A percentile compares a stretch with the other conserved stretches of the same genome.
These are phyloP conservation scores for Pascua guehoae DNA, from an alignment of 1,284 basidiomycete species.

Conservation along the genomic window DNA sequence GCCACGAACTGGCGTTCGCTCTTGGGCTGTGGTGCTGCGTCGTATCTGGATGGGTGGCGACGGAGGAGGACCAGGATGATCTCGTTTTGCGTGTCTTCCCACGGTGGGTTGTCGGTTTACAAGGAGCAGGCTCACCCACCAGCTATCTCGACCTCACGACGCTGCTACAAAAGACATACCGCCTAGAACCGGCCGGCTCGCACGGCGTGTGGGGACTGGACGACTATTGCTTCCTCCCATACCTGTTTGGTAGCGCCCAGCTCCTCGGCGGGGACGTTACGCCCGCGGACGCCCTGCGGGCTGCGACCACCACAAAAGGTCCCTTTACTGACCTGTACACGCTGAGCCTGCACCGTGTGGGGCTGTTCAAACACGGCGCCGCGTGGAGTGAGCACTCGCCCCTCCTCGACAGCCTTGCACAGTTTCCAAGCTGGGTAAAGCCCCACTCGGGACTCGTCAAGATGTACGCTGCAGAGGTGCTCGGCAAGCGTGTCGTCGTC, in stretches of 20 bases:
- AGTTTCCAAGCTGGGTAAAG: conserved; percentile 82
- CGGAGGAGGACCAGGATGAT: conserved; percentile 44
- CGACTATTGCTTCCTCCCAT: conserved; percentile 86
- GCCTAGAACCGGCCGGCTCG: conserved; percentile 90
- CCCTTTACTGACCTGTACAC: conserved; percentile 65
- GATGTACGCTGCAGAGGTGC: conserved; percentile 97
- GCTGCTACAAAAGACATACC: conserved; percentile 82
- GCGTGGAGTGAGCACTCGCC: conserved; percentile 92
- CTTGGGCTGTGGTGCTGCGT: conserved; percentile 60
- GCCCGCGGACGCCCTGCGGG: conserved; percentile 37
- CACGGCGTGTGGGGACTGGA: conserved; percentile 99
- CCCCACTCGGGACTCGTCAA: conserved; percentile 86
- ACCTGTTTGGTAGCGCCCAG: conserved; percentile 89
- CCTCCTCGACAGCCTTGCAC: conserved; percentile 78
- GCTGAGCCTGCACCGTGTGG: conserved; percentile 73
- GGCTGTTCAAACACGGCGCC: conserved; percentile 69
- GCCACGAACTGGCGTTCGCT: conserved; percentile 86
- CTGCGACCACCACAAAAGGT: conserved; percentile 6
- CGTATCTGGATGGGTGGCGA: conserved; percentile 37
- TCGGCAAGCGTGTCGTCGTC: conserved; percentile 92
- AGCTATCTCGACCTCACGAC: conserved; percentile 79
- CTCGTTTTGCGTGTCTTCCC: conserved; percentile 49
- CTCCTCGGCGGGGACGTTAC: conserved; percentile 56
- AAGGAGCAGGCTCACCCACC: conserved; percentile 29
- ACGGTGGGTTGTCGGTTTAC: conserved; percentile 28